A percentile compares a stretch with the other conserved stretches of the same genome.
Evolutionary conservation across 305 asterid genomes (phyloP).

Genomic region (Petunia hybrid): DNA sequence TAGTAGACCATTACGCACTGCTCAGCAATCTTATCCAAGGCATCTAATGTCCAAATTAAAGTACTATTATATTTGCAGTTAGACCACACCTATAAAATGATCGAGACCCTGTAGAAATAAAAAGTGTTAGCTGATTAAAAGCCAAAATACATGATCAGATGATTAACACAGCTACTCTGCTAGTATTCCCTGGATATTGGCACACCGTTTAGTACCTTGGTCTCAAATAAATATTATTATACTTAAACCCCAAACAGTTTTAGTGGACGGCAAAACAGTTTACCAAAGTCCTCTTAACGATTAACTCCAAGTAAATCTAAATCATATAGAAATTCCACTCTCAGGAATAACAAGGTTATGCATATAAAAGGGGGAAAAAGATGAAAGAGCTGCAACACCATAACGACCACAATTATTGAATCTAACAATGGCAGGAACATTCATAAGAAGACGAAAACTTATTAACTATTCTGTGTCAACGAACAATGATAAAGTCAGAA

Average conservation of each 20-base stretch:
- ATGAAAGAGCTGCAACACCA: slow-evolving; percentile 13
- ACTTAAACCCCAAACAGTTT: neutral
- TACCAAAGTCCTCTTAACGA: neutral
- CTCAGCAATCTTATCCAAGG: neutral
- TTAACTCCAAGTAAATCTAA: neutral
- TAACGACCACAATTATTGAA: slow-evolving; percentile 7
- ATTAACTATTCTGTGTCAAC: slow-evolving; percentile 14
- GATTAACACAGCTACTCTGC: neutral
- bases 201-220: neutral
- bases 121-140: neutral
- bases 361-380: neutral
- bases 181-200: neutral
- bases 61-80: neutral
- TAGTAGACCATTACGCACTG: neutral
- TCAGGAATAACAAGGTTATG: neutral
- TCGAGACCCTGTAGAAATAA: neutral
- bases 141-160: neutral
- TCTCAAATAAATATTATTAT: neutral
- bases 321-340: neutral
- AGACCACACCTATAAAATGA: neutral
- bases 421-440: slow-evolving; percentile 1
- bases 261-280: neutral
- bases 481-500: slow-evolving; percentile 14
- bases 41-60: neutral
- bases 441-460: neutral